These are phyloP conservation scores for Pezicula carpinea DNA, from an alignment of 2,329 filamentous ascomycete genomes.

Conservation along the genomic window DNA sequence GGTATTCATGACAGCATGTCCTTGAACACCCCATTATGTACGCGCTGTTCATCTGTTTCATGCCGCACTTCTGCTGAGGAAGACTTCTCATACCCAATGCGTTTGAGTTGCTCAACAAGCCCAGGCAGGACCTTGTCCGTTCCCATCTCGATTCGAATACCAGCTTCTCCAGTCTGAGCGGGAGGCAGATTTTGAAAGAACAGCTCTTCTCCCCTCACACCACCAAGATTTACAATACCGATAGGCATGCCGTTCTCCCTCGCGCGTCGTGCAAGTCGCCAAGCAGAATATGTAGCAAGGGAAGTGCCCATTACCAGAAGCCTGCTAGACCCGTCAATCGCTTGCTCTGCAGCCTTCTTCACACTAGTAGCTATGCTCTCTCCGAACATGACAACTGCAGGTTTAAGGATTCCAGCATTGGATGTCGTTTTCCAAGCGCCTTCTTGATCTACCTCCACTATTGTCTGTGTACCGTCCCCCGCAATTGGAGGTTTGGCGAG, in stretches of 20 bases:
- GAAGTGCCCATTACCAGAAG: slow-evolving; percentile 83
- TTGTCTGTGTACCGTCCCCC: slow-evolving; percentile 48
- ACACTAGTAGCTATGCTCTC: slow-evolving; percentile 71
- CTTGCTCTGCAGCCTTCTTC: slow-evolving; percentile 72
- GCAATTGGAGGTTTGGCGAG: slow-evolving; percentile 56
- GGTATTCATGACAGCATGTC: slow-evolving; percentile 51
- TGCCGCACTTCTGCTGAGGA: slow-evolving; percentile 25
- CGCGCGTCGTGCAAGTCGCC: slow-evolving; percentile 80
- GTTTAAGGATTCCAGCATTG: slow-evolving; percentile 80
- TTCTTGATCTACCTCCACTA: slow-evolving; percentile 69
- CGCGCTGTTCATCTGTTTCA: slow-evolving; percentile 13
- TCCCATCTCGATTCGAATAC: slow-evolving; percentile 52
- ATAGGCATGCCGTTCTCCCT: slow-evolving; percentile 80
- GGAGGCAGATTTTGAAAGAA: slow-evolving; percentile 59
- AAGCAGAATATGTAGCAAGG: slow-evolving; percentile 91
- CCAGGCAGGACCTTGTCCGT: slow-evolving; percentile 54
- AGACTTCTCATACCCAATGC: slow-evolving; percentile 21
- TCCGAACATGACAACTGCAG: slow-evolving; percentile 93
- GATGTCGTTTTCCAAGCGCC: slow-evolving; percentile 69
- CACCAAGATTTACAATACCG: slow-evolving; percentile 83
- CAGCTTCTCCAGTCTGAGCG: slow-evolving; percentile 44
- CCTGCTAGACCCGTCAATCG: slow-evolving; percentile 70
- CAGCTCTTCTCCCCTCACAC: slow-evolving; percentile 71
- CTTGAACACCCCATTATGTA: slow-evolving; percentile 42
- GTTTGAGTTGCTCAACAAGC: slow-evolving; percentile 45